Conservation (phyloP, 768 basidiomycete genomes). For the Gautieria morchelliformis region DNA sequence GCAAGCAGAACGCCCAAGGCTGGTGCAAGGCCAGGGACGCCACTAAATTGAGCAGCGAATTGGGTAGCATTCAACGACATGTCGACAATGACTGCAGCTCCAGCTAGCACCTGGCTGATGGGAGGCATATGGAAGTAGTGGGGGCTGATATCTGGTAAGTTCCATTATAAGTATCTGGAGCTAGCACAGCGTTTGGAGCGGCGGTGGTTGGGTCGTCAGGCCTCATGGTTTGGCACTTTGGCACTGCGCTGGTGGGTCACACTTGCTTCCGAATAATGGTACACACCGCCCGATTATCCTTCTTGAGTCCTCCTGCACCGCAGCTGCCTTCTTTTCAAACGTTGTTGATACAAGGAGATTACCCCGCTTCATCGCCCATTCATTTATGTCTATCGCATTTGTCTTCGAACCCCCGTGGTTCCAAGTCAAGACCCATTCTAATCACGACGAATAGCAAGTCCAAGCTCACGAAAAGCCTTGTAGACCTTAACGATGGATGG, state of each 20-base stretch:
- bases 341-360: conserved; percentile 54
- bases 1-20: conserved; percentile 32
- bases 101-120: conserved; percentile 4
- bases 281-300: conserved; percentile 21
- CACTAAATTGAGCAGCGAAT: conserved; percentile 36
- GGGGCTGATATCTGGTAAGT: not conserved
- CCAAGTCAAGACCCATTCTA: conserved; percentile 40
- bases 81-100: not conserved
- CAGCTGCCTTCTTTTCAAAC: conserved; percentile 45
- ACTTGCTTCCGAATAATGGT: conserved; percentile 14
- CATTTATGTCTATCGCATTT: conserved; percentile 51
- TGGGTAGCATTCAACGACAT: conserved; percentile 23
- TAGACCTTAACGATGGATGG: conserved; percentile 40
- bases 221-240: too few relatives aligned
- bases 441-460: not conserved
- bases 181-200: not conserved
- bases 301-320: conserved; percentile 31
- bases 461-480: conserved; percentile 23
- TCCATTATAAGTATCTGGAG: not conserved
- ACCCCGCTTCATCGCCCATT: conserved; percentile 60
- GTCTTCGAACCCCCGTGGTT: conserved; percentile 32
- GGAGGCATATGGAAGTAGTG: not conserved
- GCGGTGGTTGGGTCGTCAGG: too few relatives aligned
- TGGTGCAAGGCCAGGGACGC: conserved; percentile 38
- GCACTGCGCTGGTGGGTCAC: too few relatives aligned